Evolutionary conservation across 305 asterid species (phyloP).

Genomic region (Fraxinus albicans): DNA sequence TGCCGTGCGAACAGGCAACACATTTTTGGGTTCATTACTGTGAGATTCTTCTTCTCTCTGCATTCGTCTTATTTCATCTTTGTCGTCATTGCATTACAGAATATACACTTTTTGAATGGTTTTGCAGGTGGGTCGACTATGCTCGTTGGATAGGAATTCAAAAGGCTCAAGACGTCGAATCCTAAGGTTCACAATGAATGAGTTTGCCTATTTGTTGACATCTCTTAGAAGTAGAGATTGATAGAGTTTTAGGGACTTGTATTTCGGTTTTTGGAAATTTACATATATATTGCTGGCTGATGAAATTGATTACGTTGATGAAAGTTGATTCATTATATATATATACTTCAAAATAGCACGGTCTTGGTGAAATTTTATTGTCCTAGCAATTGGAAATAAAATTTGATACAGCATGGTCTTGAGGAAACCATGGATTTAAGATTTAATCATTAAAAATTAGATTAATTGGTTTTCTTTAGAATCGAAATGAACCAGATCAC

Average conservation of each 20-base stretch:
- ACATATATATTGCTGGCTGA: not conserved
- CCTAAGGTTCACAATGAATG: conserved; percentile 16
- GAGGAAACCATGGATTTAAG: not conserved
- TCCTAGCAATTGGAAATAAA: not conserved
- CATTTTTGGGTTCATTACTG: conserved; percentile 83
- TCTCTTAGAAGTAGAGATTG: conserved; percentile 10
- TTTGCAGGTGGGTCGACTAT: conserved; percentile 87
- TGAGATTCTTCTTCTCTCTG: conserved; percentile 40
- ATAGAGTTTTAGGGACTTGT: not conserved
- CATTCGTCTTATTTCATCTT: not conserved
- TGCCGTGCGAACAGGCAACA: conserved; percentile 93
- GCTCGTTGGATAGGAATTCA: conserved; percentile 86
- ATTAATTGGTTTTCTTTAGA: too few species aligned
- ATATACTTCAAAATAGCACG: not conserved
- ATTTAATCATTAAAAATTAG: too few species aligned
- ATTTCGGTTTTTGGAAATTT: not conserved
- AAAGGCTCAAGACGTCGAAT: conserved; percentile 51
- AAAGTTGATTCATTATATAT: not conserved
- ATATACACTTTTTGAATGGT: not conserved
- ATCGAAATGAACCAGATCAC: not conserved
- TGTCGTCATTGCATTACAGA: not conserved
- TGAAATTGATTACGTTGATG: not conserved
- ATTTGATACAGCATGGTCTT: not conserved
- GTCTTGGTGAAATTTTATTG: not conserved
- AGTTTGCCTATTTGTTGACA: conserved; percentile 39